phyloP scores from a whole-genome alignment of 2,329 filamentous ascomycete genomes.

The Colletotrichum trifolii region DNA sequence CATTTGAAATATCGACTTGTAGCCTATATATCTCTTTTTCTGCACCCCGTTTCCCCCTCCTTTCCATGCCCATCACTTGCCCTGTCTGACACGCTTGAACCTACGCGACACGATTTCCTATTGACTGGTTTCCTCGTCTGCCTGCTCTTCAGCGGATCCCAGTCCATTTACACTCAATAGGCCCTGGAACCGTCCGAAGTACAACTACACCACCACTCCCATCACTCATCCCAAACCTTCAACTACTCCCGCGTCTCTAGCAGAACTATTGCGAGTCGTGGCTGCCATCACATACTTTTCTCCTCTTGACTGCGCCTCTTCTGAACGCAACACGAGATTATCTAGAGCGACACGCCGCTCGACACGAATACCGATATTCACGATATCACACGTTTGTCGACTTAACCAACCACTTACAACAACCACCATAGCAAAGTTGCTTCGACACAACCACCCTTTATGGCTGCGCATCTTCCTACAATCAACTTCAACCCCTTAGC shows the following conservation, averaged over 20 bases:
- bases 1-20: conserved; percentile 36
- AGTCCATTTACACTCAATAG: conserved; percentile 13
- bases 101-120: too few species aligned
- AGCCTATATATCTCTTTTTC: conserved; percentile 33
- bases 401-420: conserved; percentile 6
- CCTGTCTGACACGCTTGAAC: conserved; percentile 26
- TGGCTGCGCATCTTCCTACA: conserved; percentile 33
- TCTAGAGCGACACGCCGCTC: conserved; percentile 7
- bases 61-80: conserved; percentile 15
- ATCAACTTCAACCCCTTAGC: conserved; percentile 47
- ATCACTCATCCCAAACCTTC: conserved; percentile 1
- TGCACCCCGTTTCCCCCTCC: conserved; percentile 26
- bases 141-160: conserved; percentile 33
- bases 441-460: conserved; percentile 22
- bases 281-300: not conserved
- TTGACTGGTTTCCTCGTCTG: not conserved
- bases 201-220: conserved; percentile 10
- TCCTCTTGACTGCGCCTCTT: not conserved
- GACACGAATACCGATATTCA: conserved; percentile 7
- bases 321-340: not conserved
- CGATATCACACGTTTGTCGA: conserved; percentile 15
- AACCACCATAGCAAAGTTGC: conserved; percentile 17
- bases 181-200: conserved; percentile 2
- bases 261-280: not conserved
- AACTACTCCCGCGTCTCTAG: conserved; percentile 11